Conservation (phyloP, 352 stramenopile genomes). For the Pythium monospermum region DNA sequence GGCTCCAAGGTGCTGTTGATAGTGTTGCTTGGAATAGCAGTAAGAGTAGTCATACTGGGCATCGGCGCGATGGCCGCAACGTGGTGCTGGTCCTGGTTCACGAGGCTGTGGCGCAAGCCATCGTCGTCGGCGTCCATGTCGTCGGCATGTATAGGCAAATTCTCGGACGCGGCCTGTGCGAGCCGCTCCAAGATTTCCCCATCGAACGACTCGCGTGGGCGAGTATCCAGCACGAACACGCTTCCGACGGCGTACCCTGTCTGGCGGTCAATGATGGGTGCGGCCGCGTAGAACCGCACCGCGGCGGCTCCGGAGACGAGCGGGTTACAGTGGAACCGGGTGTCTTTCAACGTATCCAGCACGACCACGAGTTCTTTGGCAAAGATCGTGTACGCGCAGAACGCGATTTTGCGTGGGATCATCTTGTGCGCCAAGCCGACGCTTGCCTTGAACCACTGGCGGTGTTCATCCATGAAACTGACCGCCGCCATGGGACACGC, state of each 20-base stretch:
- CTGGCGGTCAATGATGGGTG: conserved; percentile 57
- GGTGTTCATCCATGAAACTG: conserved; percentile 72
- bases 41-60: conserved; percentile 3
- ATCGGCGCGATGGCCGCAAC: conserved; percentile 28
- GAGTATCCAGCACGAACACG: conserved; percentile 82
- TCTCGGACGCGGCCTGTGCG: conserved; percentile 50
- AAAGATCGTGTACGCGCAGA: conserved; percentile 68
- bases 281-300: conserved; percentile 93
- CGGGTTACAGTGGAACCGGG: conserved; percentile 83
- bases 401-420: conserved; percentile 75
- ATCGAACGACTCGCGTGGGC: conserved; percentile 62
- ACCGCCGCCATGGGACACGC: conserved; percentile 73
- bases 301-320: conserved; percentile 84
- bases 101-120: background rate
- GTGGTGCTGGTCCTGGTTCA: conserved; percentile 5
- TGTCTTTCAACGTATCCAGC: conserved; percentile 85
- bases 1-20: no score
- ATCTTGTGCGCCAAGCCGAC: conserved; percentile 63
- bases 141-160: conserved; percentile 27
- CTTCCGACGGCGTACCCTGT: conserved; percentile 59
- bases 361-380: conserved; percentile 68
- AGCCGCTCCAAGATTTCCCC: conserved; percentile 65
- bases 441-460: conserved; percentile 80
- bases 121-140: conserved; percentile 13
- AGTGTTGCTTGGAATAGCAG: no score